Base-by-base conservation (phyloP, 1,139 yeast genomes). In the Saccharomyces hybrid region DNA sequence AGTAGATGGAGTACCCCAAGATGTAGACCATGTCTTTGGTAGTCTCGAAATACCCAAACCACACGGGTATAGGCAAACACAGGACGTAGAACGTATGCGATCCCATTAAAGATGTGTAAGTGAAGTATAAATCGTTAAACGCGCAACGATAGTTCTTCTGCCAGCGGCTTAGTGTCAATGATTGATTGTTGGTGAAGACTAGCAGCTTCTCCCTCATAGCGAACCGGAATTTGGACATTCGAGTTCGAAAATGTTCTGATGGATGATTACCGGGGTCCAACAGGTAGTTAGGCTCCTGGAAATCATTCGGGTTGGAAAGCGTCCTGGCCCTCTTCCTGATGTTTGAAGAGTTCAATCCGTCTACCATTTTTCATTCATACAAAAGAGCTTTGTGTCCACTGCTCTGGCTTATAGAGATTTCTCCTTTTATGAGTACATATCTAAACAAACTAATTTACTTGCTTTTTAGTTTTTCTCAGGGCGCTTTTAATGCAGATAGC, bases 71-170 rank as follows among this genome's bases (percentile, higher is more conserved):
- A 0, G 99, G 99, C 47, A 93, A 76, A 82, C 88, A 83, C 53
- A 91, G 70, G 54, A 93, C 95, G 69, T 93, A 93, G 68, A 93
- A 93, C 0, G 96, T 89, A 70, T 93, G 99, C 9, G 96, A 82
- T 0, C 97, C 99, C 60, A 93, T 75, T 64, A 87, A 85, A 24
- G 98, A 97, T 1, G 96, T 80, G 77, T 89, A 82, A 11, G 95
- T 88, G 71, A 93, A 93, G 68, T 86, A 91, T 48, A 77, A 68
- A 71, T 91, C 97, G 54, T 84, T 72, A 28, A 73, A 57, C 1
- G 83, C 78, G 48, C 71, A 70, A 54, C 96, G 74, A 24, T 78
- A 62, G 16, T 60, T 54, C 4, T 64, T 58, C 73, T 93, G 99
- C 56, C 88, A 71, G 5, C 64, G 64, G 11, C 78, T 76, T 19